Conservation (phyloP, 306 rosid species). For the Benincasa hispida region DNA sequence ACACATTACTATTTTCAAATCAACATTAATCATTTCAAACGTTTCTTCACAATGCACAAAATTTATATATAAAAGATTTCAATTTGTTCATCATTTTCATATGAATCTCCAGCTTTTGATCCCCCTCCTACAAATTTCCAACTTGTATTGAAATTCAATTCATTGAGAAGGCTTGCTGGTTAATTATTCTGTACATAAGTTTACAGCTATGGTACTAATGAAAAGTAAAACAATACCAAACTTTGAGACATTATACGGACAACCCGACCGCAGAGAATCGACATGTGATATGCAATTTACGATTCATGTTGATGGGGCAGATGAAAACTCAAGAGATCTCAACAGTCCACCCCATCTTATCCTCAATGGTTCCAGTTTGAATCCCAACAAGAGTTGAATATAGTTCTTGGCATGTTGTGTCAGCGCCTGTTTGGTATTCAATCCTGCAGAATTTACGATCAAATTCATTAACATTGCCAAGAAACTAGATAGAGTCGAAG, state of each 20-base stretch:
- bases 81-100: neutral
- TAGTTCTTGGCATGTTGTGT: conserved; percentile 33
- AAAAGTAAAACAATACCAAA: neutral
- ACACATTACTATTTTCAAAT: neutral
- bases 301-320: neutral
- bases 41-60: neutral
- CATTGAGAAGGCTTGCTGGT: neutral
- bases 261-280: neutral
- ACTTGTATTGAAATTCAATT: neutral
- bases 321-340: conserved; percentile 30
- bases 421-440: conserved; percentile 44
- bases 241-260: neutral
- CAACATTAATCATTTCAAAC: neutral
- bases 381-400: conserved; percentile 42
- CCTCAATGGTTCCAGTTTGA: conserved; percentile 48
- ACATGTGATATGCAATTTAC: neutral
- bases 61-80: neutral
- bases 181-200: neutral
- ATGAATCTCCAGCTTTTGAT: neutral
- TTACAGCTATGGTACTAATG: neutral
- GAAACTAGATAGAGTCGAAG: neutral
- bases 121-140: neutral
- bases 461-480: neutral
- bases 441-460: conserved; percentile 29
- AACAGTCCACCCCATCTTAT: conserved; percentile 60